Evolutionary conservation across 305 asterid species (phyloP).

Genomic region (Solanum aculeatissimum): DNA sequence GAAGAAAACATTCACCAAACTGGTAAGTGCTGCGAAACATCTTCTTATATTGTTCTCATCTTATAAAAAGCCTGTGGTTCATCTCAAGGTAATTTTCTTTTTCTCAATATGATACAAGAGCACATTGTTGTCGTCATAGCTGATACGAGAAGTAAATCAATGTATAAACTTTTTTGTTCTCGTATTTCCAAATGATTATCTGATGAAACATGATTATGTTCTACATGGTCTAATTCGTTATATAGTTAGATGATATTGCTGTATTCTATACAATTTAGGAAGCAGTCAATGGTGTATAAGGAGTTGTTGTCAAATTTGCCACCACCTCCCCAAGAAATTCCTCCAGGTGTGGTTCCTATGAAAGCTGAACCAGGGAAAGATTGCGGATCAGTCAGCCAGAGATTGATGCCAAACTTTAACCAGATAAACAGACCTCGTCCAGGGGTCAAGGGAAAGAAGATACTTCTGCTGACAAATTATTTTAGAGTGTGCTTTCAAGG

Average conservation of each 20-base stretch:
- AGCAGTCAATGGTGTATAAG: constrained; percentile 9
- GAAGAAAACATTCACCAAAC: background rate
- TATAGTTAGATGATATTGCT: background rate
- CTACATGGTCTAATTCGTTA: background rate
- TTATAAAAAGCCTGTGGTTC: background rate
- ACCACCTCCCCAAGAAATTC: constrained; percentile 21
- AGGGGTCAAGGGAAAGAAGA: constrained; percentile 8
- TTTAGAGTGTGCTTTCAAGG: background rate
- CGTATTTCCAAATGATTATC: background rate
- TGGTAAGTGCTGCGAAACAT: background rate
- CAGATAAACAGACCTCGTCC: background rate
- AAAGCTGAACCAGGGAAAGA: background rate
- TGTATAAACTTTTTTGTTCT: background rate
- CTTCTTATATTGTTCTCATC: background rate
- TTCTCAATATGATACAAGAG: background rate
- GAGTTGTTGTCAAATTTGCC: constrained; percentile 5
- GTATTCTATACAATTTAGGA: background rate
- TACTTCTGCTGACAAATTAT: constrained; percentile 1
- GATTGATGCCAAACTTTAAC: background rate
- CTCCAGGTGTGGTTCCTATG: constrained; percentile 10
- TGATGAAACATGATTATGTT: background rate
- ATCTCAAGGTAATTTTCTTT: background rate
- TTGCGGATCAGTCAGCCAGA: background rate
- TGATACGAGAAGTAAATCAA: background rate
- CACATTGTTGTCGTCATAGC: background rate